phyloP scores from a whole-genome alignment of 208 protist species.

The Leishmania martiniquensis region DNA sequence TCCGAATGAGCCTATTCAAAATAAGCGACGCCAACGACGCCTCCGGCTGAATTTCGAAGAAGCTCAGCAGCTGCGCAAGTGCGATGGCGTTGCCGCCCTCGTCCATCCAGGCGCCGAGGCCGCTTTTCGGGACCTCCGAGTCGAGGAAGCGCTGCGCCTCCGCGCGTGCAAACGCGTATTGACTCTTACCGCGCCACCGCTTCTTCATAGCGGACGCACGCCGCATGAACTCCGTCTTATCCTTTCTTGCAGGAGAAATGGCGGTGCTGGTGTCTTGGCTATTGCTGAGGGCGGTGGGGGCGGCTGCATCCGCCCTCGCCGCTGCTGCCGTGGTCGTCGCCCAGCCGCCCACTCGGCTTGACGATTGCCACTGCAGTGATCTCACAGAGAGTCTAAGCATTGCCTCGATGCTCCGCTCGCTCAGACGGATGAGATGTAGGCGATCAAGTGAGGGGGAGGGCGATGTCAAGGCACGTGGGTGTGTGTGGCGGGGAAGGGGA shows the following conservation, averaged over 20 bases:
- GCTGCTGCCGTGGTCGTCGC: not conserved
- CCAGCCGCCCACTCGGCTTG: slow-evolving; percentile 5
- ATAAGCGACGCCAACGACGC: slow-evolving; percentile 56
- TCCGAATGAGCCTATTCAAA: slow-evolving; percentile 63
- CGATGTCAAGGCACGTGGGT: no score
- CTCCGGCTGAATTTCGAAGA: slow-evolving; percentile 85
- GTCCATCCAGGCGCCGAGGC: slow-evolving; percentile 72
- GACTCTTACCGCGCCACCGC: slow-evolving; percentile 53
- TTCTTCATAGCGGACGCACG: slow-evolving; percentile 62
- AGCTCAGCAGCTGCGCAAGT: slow-evolving; percentile 66
- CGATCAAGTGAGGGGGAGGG: no score
- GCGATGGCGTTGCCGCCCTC: slow-evolving; percentile 71
- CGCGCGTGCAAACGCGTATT: slow-evolving; percentile 67
- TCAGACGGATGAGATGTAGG: no score
- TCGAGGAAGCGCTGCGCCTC: slow-evolving; percentile 86
- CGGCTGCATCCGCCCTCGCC: not conserved
- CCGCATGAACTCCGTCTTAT: slow-evolving; percentile 1
- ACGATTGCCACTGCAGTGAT: slow-evolving; percentile 1
- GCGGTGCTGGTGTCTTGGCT: not conserved
- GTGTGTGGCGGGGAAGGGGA: no score
- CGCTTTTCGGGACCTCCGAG: slow-evolving; percentile 66
- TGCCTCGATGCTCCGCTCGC: not conserved
- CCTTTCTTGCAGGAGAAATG: not conserved
- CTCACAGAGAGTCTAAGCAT: slow-evolving; percentile 10
- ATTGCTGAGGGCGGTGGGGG: not conserved